A percentile compares a stretch with the other conserved stretches of the same genome.
These are phyloP conservation scores for Diplodia intermedia DNA, from an alignment of 2,329 filamentous ascomycete genomes.

Conservation along the genomic window DNA sequence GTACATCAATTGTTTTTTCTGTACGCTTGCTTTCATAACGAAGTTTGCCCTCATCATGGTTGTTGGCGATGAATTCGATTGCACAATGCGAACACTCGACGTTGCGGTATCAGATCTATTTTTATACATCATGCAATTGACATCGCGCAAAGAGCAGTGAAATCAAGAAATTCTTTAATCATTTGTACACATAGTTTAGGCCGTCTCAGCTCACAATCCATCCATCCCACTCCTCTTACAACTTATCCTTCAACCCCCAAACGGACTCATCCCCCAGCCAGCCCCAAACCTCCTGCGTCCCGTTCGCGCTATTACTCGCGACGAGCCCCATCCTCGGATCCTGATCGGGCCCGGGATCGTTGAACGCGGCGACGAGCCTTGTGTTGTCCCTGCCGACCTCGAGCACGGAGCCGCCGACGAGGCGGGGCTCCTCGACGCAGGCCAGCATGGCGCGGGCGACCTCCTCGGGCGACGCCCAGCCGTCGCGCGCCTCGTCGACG, in stretches of 20 bases:
- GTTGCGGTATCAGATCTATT: too few relatives aligned
- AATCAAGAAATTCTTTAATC: too few relatives aligned
- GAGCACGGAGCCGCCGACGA: constrained; percentile 58
- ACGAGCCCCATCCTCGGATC: constrained; percentile 51
- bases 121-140: too few relatives aligned
- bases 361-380: constrained; percentile 57
- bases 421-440: constrained; percentile 57
- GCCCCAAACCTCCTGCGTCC: constrained; percentile 58
- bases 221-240: not conserved
- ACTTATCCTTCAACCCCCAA: constrained; percentile 54
- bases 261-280: constrained; percentile 51
- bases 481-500: constrained; percentile 56
- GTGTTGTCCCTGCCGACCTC: constrained; percentile 63
- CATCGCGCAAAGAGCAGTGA: too few relatives aligned
- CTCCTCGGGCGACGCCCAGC: constrained; percentile 67
- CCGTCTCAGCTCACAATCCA: not conserved
- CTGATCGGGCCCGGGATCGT: constrained; percentile 61
- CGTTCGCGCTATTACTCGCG: constrained; percentile 50
- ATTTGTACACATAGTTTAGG: too few relatives aligned
- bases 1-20: not conserved
- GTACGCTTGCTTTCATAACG: not conserved
- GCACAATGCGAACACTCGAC: not conserved
- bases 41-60: not conserved
- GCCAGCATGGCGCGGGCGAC: constrained; percentile 66
- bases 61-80: not conserved